Conservation (phyloP, 345 rosid genomes). For the Melastoma malabathricum region DNA sequence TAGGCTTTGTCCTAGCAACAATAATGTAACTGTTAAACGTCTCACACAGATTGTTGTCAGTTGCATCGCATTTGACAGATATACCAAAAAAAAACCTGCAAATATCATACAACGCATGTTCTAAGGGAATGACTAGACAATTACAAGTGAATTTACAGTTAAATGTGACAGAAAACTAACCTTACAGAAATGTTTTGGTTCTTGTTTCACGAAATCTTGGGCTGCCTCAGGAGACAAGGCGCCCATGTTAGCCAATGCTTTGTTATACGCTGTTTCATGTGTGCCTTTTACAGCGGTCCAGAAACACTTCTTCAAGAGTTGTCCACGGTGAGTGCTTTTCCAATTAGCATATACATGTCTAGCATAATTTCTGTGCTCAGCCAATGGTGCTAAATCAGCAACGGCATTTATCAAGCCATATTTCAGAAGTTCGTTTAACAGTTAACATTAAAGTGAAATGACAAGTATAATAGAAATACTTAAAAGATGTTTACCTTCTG, state of each 20-base stretch:
- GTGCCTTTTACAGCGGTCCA: neutral
- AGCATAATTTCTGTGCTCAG: too few species aligned
- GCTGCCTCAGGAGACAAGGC: neutral
- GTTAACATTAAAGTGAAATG: neutral
- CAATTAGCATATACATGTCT: neutral
- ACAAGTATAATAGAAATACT: neutral
- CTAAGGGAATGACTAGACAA: too few species aligned
- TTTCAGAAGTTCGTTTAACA: too few species aligned
- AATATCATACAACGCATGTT: too few species aligned
- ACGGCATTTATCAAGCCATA: too few species aligned
- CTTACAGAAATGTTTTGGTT: neutral
- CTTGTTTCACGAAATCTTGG: neutral
- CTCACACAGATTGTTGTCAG: too few species aligned
- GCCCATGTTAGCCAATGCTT: neutral
- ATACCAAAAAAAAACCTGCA: too few species aligned
- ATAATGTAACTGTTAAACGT: neutral
- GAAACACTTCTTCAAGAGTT: neutral
- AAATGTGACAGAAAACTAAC: neutral
- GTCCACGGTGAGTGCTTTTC: neutral
- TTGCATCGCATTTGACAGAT: too few species aligned
- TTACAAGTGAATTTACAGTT: neutral
- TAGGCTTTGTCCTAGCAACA: neutral
- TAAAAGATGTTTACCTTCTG: neutral
- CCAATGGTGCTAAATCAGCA: too few species aligned
- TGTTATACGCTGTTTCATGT: fast-evolving